Percentiles rank a stretch among this genome's conserved stretches.
Evolutionary conservation across 805 yeast species (phyloP).

Genomic region (Hanseniaspora guilliermondii): DNA sequence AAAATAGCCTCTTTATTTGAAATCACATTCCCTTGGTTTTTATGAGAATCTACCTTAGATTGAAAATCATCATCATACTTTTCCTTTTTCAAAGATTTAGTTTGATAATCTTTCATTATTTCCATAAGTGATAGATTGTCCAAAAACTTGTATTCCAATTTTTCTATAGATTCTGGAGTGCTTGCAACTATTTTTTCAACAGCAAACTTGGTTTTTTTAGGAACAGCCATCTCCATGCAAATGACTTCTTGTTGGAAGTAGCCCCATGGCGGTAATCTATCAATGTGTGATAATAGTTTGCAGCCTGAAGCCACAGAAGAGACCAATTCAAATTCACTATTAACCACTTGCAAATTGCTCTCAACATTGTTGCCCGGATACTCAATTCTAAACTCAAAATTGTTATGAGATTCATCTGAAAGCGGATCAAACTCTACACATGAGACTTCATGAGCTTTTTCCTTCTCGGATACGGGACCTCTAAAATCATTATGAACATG

Average conservation of each 20-base stretch:
- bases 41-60: background rate
- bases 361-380: background rate
- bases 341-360: slow-evolving; percentile 15
- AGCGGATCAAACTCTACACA: slow-evolving; percentile 30
- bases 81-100: slow-evolving; percentile 14
- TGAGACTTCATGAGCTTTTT: slow-evolving; percentile 74
- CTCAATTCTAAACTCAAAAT: slow-evolving; percentile 26
- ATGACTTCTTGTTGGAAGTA: slow-evolving; percentile 75
- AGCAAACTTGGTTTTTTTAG: slow-evolving; percentile 58
- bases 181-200: slow-evolving; percentile 46
- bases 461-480: slow-evolving; percentile 86
- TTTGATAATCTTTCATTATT: slow-evolving; percentile 19
- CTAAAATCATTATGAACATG: slow-evolving; percentile 54
- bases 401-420: slow-evolving; percentile 56
- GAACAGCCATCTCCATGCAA: slow-evolving; percentile 64
- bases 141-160: slow-evolving; percentile 18
- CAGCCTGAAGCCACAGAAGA: slow-evolving; percentile 40
- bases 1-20: slow-evolving; percentile 3
- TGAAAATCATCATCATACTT: slow-evolving; percentile 11
- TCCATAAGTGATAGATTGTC: slow-evolving; percentile 17
- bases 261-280: slow-evolving; percentile 74
- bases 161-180: slow-evolving; percentile 20
- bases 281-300: slow-evolving; percentile 57
- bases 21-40: background rate
- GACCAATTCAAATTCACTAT: slow-evolving; percentile 14